A percentile compares a stretch with the other conserved stretches of the same genome.
Conservation (phyloP, 371 early-diverging fungal species). For the Nematocida major region DNA sequence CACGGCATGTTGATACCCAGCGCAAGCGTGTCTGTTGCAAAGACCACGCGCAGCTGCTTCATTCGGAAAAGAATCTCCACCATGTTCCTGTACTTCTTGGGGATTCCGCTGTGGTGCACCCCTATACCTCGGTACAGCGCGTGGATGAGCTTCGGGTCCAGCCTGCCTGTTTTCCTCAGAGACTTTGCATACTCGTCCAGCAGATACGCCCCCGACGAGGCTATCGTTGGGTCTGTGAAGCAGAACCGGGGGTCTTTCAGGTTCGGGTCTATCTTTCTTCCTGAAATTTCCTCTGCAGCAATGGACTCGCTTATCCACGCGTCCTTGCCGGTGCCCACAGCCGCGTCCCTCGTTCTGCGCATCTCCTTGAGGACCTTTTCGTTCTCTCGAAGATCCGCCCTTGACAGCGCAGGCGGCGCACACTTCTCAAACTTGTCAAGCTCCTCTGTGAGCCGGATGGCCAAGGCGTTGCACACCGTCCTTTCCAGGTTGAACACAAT, state of each 20-base stretch:
- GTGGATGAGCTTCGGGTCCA: conserved; percentile 50
- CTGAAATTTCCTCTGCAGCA: conserved; percentile 46
- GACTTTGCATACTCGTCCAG: conserved; percentile 60
- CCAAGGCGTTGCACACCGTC: conserved; percentile 65
- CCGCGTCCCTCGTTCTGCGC: conserved; percentile 59
- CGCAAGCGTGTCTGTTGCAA: conserved; percentile 68
- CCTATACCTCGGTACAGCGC: conserved; percentile 67
- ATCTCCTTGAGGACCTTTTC: conserved; percentile 60
- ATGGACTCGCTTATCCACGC: conserved; percentile 62
- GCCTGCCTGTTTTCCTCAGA: conserved; percentile 48
- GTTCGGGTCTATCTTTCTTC: conserved; percentile 48
- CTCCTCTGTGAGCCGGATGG: conserved; percentile 55
- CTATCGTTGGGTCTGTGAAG: conserved; percentile 56
- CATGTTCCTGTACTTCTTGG: conserved; percentile 64
- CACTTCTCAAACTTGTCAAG: conserved; percentile 57
- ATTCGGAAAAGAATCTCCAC: conserved; percentile 67
- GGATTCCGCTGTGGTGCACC: conserved; percentile 67
- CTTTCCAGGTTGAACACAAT: conserved; percentile 67
- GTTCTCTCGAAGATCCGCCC: conserved; percentile 50
- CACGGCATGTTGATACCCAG: conserved; percentile 70
- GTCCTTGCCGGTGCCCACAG: conserved; percentile 52
- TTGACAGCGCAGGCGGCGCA: conserved; percentile 31
- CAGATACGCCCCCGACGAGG: conserved; percentile 60
- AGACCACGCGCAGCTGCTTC: conserved; percentile 66
- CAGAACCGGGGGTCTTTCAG: conserved; percentile 60